These are phyloP conservation scores for Penicillium coffeae DNA, from an alignment of 495 filamentous ascomycete species.

Conservation along the genomic window DNA sequence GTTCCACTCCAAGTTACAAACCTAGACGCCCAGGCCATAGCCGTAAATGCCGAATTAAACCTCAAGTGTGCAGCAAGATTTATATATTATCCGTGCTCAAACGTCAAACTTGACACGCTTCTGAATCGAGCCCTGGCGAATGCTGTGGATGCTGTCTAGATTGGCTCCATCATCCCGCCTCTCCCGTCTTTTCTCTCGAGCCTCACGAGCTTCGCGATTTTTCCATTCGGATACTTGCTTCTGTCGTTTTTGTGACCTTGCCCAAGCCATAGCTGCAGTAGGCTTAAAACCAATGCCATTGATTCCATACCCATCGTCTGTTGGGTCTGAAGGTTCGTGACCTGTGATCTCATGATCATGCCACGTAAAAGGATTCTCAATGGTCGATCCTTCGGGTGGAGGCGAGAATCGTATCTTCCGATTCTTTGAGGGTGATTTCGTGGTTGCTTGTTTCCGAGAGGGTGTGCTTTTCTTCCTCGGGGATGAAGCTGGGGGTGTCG, in stretches of 20 bases:
- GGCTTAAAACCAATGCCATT: constrained; percentile 92
- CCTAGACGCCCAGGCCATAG: constrained; percentile 2
- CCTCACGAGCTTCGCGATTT: constrained; percentile 77
- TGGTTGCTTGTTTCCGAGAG: constrained; percentile 25
- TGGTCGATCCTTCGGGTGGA: constrained; percentile 41
- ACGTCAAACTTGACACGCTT: constrained; percentile 46
- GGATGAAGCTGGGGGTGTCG: constrained; percentile 7
- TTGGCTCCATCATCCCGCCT: constrained; percentile 48
- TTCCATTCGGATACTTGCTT: constrained; percentile 84
- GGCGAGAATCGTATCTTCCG: constrained; percentile 37
- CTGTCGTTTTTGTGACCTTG: constrained; percentile 66
- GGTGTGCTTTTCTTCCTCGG: constrained; percentile 17
- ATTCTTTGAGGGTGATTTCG: constrained; percentile 21
- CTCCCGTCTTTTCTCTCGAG: constrained; percentile 68
- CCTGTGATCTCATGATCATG: constrained; percentile 81
- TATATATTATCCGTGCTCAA: constrained; percentile 7
- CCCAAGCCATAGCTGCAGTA: constrained; percentile 76
- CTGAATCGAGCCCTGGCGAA: constrained; percentile 34
- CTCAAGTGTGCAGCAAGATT: neutral
- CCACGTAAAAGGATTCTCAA: constrained; percentile 63
- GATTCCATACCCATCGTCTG: constrained; percentile 75
- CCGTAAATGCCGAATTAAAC: neutral
- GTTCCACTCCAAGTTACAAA: neutral
- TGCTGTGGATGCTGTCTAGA: constrained; percentile 26
- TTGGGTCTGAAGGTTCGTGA: constrained; percentile 67